Evolutionary conservation across 2,329 filamentous ascomycete species (phyloP).

Genomic region (Rhexocercosporidium sp.): DNA sequence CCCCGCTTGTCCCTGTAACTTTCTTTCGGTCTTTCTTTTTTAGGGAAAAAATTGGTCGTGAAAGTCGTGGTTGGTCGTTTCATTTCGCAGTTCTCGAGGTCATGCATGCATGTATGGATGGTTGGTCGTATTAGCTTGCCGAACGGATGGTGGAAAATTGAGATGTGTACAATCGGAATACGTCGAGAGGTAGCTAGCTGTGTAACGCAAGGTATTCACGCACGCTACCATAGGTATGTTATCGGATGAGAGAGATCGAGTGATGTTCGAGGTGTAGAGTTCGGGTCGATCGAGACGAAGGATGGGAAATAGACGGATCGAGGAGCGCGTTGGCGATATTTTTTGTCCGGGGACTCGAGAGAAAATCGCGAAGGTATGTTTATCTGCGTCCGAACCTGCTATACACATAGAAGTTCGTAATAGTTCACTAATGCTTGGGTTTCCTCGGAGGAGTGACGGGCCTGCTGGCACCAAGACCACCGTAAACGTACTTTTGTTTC

Average conservation of each 20-base stretch:
- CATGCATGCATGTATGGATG: conserved; percentile 16
- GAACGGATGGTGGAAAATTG: conserved; percentile 27
- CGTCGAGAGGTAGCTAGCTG: conserved; percentile 25
- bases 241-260: conserved; percentile 34
- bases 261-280: conserved; percentile 28
- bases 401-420: conserved; percentile 72
- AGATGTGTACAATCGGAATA: conserved; percentile 36
- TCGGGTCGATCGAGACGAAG: conserved; percentile 30
- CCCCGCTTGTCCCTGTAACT: conserved; percentile 20
- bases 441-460: conserved; percentile 74
- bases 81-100: conserved; percentile 29
- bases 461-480: conserved; percentile 72
- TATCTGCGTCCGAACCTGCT: conserved; percentile 98
- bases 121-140: conserved; percentile 29
- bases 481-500: conserved; percentile 99
- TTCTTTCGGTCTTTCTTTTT: conserved; percentile 25
- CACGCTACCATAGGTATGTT: conserved; percentile 41
- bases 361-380: conserved; percentile 43
- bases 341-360: conserved; percentile 36
- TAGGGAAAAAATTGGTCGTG: conserved; percentile 16
- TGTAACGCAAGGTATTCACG: conserved; percentile 29
- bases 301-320: conserved; percentile 27
- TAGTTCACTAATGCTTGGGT: conserved; percentile 68
- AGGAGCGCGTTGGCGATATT: conserved; percentile 35
- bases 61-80: conserved; percentile 31